Conservation (phyloP, 768 basidiomycete species). For the Sporobolomyces phaffii region DNA sequence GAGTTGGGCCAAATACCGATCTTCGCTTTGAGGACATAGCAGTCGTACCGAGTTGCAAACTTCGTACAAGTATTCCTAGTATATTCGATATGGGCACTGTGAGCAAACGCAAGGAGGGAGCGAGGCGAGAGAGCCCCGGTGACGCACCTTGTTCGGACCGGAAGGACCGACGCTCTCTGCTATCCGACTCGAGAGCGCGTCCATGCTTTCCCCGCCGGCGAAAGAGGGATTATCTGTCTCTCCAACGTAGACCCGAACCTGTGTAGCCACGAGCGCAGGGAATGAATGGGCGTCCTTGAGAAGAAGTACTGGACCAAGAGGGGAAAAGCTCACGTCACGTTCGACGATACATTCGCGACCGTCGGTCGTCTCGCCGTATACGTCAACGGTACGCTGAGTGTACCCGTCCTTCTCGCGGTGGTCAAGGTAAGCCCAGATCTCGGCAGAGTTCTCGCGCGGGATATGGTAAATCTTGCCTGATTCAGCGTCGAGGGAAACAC, state of each 20-base stretch:
- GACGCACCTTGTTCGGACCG: slow-evolving; percentile 75
- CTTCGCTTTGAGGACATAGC: slow-evolving; percentile 66
- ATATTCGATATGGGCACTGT: not conserved
- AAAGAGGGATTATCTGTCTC: slow-evolving; percentile 82
- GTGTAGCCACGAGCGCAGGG: not conserved
- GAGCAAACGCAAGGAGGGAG: not conserved
- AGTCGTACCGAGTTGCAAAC: slow-evolving; percentile 67
- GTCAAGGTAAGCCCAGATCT: slow-evolving; percentile 20
- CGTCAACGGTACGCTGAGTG: slow-evolving; percentile 68
- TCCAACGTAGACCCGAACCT: slow-evolving; percentile 66
- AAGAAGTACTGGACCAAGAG: no score
- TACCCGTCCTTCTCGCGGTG: slow-evolving; percentile 68
- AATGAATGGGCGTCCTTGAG: no score
- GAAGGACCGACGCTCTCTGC: slow-evolving; percentile 76
- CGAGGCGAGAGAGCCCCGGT: not conserved
- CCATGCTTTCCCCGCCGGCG: slow-evolving; percentile 74
- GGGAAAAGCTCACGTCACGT: slow-evolving; percentile 40
- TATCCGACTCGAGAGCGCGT: slow-evolving; percentile 62
- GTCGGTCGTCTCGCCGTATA: slow-evolving; percentile 59
- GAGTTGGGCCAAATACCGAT: slow-evolving; percentile 68
- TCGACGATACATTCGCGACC: slow-evolving; percentile 56
- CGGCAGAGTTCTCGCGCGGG: slow-evolving; percentile 56
- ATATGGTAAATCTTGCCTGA: slow-evolving; percentile 80
- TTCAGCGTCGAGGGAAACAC: no score
- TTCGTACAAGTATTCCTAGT: slow-evolving; percentile 77